Base-by-base conservation (phyloP, 73 alveolate genomes). In the Tetrahymena elliotti region DNA sequence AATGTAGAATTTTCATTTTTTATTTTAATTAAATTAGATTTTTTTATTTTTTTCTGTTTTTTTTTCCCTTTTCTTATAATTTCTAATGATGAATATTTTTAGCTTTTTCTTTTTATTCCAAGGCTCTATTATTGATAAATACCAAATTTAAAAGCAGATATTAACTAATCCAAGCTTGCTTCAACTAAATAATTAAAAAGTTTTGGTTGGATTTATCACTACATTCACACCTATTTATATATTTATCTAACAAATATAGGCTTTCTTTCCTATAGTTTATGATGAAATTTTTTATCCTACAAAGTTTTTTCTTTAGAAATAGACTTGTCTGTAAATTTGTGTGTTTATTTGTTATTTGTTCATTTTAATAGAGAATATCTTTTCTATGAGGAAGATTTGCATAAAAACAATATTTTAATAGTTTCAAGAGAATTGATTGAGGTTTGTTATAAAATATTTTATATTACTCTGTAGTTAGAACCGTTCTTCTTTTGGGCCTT, bases 401-500 rank as follows among this genome's bases (percentile, higher is more conserved):
- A 47, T 47, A 18, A 47, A 47, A 47, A 47, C 20, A 47, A 18
- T 47, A 18, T 12, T 18, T 47, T 22, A 47, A 47, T 47, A 47
- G 82, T 47, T 47, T 47, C 31, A 13, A 47, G 82, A 47, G 82
- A 47, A 47, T 47, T 47, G 31, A 47, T 22, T 47, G 13, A 41
- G 54, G 13, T 47, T 47, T 47, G 41, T n/a, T 35, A 34, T 38
- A 38, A 84, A 33, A 47, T 22, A 47, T 33, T 52, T 35, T 52
- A n/a, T 94, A 47, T 84, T 94, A 94, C 96, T 96, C 99, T 97
- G 98, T 93, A 97, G 93, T 95, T 97, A 93, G 98, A 97, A 96
- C 97, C 97, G 94, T 84, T 94, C 96, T 95, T 94, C 84, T 93
- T 92, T 93, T 97, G 95, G 93, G 98, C 98, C 96, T 97, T 98